A percentile compares a stretch with the other conserved stretches of the same genome.
These are phyloP conservation scores for Cladophialophora yegresii DNA, from an alignment of 2,329 filamentous ascomycete species.

Conservation along the genomic window DNA sequence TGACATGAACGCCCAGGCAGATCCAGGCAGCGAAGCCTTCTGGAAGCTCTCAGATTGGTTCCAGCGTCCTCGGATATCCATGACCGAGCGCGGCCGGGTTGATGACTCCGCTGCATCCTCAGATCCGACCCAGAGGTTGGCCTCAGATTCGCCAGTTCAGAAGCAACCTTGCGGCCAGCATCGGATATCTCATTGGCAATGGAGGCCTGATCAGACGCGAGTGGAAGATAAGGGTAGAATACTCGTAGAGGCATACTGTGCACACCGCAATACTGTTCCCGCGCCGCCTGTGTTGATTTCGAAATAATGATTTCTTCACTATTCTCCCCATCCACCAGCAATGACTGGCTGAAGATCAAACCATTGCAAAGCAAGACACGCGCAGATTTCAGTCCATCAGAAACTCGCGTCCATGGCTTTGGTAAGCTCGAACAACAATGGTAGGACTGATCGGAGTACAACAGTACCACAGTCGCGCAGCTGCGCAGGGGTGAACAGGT, in stretches of 20 bases:
- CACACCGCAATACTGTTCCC: neutral
- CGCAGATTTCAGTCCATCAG: neutral
- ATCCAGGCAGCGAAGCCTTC: constrained; percentile 12
- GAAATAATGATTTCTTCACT: neutral
- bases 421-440: neutral
- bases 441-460: neutral
- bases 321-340: neutral
- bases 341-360: neutral
- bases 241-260: neutral
- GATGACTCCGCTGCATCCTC: neutral
- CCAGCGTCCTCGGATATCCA: neutral
- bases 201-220: neutral
- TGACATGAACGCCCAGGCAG: constrained; percentile 14
- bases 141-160: constrained; percentile 17
- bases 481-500: neutral
- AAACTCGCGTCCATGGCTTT: neutral
- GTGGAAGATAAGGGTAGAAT: neutral
- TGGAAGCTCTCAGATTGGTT: constrained; percentile 9
- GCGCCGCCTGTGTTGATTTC: neutral
- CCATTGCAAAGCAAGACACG: neutral
- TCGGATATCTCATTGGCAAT: neutral
- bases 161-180: constrained; percentile 3
- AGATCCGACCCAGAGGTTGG: neutral
- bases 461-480: neutral
- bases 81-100: neutral